A percentile compares a stretch with the other conserved stretches of the same genome.
Conservation (phyloP, 805 yeast genomes). For the Scheffersomyces spartinae region DNA sequence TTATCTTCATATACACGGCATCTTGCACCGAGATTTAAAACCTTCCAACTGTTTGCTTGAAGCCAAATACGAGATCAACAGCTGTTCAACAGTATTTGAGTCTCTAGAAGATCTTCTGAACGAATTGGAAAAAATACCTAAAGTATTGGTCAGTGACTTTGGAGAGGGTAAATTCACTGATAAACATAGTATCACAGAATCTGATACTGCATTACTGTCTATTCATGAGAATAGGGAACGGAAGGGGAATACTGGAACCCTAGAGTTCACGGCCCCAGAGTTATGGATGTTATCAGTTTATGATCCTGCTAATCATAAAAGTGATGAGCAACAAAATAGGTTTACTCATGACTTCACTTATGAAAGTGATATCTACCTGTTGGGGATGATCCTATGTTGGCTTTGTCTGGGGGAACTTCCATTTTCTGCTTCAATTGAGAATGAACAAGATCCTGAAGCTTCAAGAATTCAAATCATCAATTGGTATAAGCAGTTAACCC, state of each 20-base stretch:
- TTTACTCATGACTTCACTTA: conserved; percentile 46
- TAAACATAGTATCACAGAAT: conserved; percentile 14
- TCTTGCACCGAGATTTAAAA: conserved; percentile 81
- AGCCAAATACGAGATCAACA: conserved; percentile 12
- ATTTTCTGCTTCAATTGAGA: conserved; percentile 15
- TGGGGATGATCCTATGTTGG: conserved; percentile 75
- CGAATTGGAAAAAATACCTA: conserved; percentile 34
- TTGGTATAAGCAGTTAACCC: conserved; percentile 17
- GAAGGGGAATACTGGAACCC: conserved; percentile 79
- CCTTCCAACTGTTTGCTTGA: conserved; percentile 78
- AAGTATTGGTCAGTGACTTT: conserved; percentile 74
- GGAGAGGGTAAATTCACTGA: conserved; percentile 82
- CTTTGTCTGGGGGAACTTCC: conserved; percentile 67
- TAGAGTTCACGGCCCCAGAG: conserved; percentile 86
- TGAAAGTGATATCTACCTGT: conserved; percentile 68
- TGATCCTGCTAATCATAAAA: conserved; percentile 8
- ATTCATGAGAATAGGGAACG: conserved; percentile 34
- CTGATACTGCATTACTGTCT: conserved; percentile 1
- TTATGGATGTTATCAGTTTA: conserved; percentile 29
- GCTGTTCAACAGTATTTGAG: background rate
- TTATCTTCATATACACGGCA: conserved; percentile 61
- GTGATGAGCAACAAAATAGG: conserved; percentile 21
- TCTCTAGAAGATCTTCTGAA: background rate
- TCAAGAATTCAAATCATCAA: conserved; percentile 13
- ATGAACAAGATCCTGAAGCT: conserved; percentile 17